phyloP scores from a whole-genome alignment of 805 yeast genomes.

The Ogataea parapolymorpha region DNA sequence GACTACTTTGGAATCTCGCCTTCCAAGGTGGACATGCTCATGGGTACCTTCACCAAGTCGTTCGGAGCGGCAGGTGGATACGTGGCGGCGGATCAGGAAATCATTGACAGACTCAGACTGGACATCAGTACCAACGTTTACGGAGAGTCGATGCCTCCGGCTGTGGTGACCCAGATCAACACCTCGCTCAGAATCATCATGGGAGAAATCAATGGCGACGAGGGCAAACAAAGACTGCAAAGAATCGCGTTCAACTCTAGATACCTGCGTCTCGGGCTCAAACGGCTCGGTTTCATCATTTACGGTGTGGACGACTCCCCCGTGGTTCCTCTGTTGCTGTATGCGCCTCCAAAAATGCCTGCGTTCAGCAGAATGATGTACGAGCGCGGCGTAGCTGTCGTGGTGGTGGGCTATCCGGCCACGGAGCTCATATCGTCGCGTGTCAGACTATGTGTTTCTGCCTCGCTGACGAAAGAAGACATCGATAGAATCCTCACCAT shows the following conservation, averaged over 20 bases:
- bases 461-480: slow-evolving; percentile 92
- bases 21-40: slow-evolving; percentile 71
- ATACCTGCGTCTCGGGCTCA: slow-evolving; percentile 85
- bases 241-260: slow-evolving; percentile 96
- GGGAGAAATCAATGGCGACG: slow-evolving; percentile 86
- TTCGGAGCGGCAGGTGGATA: slow-evolving; percentile 99
- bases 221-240: slow-evolving; percentile 85
- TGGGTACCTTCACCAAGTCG: slow-evolving; percentile 98
- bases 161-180: slow-evolving; percentile 84
- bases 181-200: slow-evolving; percentile 74
- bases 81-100: slow-evolving; percentile 67
- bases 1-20: slow-evolving; percentile 87
- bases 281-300: slow-evolving; percentile 89
- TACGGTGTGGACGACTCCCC: slow-evolving; percentile 97
- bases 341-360: slow-evolving; percentile 93
- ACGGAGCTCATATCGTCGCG: slow-evolving; percentile 88
- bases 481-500: slow-evolving; percentile 73
- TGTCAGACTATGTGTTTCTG: slow-evolving; percentile 87
- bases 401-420: slow-evolving; percentile 97
- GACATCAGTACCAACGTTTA: slow-evolving; percentile 70
- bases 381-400: slow-evolving; percentile 83
- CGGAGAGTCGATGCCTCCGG: slow-evolving; percentile 87
- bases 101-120: slow-evolving; percentile 72
- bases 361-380: slow-evolving; percentile 82
- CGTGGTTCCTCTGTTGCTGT: slow-evolving; percentile 83